Base-by-base conservation (phyloP, 179 eudicot genomes). In the Camellia oleifera region DNA sequence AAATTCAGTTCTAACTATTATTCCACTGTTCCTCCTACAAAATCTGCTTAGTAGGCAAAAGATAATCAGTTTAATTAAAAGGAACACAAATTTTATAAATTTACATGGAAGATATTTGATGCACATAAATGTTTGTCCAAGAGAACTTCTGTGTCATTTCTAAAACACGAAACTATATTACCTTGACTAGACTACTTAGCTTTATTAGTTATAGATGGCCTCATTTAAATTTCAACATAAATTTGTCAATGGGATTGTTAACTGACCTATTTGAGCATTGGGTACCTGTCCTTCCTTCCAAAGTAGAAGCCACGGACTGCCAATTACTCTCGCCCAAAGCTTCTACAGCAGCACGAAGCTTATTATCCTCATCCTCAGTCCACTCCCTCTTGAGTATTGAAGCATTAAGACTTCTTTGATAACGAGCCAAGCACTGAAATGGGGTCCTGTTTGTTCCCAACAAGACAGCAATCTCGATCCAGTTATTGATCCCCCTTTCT, bases 221-320 rank as follows among this genome's bases (percentile, higher is more conserved):
- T 14, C 72, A 69, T 15, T 62, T 14, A 72, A 72, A 62, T 32
- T 65, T 18, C 50, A 72, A 64, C 48, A 3, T 58, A 7, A 76
- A 82, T 7, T 77, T 53, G 72, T n/a, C 67, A 20, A 54, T 66
- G 23, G 69, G 72, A 67, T 75, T 75, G 80, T 53, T 26, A 66
- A 93, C 97, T 88, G 88, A 94, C 98, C 98, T 93, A 79, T 95
- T 93, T 75, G 97, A 92, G 87, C 98, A 95, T 68, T 95, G 98
- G 77, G 97, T 83, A 81, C 94, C 98, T 64, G 97, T 89, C 74
- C 98, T 84, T 80, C 98, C 98, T 84, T 92, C 97, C 73, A 95
- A 77, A 20, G 74, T 74, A 79, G 92, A 88, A 74, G 98, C 97
- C 83, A 95, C 97, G 70, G 70, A 81, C 83, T 92, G 92, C 98